A percentile compares a stretch with the other conserved stretches of the same genome.
These are phyloP conservation scores for Lyophyllum semitale DNA, from an alignment of 768 basidiomycete genomes.

Conservation along the genomic window DNA sequence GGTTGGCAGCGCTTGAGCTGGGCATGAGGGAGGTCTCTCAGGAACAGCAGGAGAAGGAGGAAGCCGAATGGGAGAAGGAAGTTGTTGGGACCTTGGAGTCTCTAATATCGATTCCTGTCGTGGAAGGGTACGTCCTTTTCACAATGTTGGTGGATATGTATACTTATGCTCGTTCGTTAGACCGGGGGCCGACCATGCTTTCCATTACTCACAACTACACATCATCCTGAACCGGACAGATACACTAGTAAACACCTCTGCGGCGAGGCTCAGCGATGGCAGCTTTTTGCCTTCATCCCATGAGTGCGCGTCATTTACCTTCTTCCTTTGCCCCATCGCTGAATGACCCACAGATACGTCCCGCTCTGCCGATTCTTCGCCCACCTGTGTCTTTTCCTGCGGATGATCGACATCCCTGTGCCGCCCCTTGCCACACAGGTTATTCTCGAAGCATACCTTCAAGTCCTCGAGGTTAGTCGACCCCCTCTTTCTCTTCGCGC, in stretches of 20 bases:
- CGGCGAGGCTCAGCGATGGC: conserved; percentile 55
- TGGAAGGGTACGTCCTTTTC: conserved; percentile 54
- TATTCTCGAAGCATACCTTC: conserved; percentile 87
- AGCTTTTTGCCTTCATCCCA: conserved; percentile 46
- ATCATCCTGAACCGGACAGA: conserved; percentile 76
- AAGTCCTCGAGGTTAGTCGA: conserved; percentile 75
- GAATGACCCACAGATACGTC: conserved; percentile 48
- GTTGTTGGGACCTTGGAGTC: conserved; percentile 58
- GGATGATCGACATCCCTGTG: conserved; percentile 75
- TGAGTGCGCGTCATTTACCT: conserved; percentile 48
- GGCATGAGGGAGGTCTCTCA: conserved; percentile 26
- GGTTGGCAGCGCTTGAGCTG: conserved; percentile 46
- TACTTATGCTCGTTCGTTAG: conserved; percentile 29
- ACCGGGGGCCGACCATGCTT: conserved; percentile 68
- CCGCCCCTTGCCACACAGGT: conserved; percentile 76
- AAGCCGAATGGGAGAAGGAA: conserved; percentile 69
- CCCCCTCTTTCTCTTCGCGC: background rate
- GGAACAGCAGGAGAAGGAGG: conserved; percentile 42
- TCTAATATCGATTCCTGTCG: conserved; percentile 56
- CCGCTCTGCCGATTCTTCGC: conserved; percentile 88
- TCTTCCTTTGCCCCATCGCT: background rate
- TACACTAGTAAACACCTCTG: conserved; percentile 68
- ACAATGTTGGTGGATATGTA: background rate
- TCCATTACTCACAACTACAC: conserved; percentile 80
- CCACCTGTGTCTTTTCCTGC: conserved; percentile 87